Base-by-base conservation (phyloP, 371 early-diverging fungal species). In the Zancudomyces culisetae region DNA sequence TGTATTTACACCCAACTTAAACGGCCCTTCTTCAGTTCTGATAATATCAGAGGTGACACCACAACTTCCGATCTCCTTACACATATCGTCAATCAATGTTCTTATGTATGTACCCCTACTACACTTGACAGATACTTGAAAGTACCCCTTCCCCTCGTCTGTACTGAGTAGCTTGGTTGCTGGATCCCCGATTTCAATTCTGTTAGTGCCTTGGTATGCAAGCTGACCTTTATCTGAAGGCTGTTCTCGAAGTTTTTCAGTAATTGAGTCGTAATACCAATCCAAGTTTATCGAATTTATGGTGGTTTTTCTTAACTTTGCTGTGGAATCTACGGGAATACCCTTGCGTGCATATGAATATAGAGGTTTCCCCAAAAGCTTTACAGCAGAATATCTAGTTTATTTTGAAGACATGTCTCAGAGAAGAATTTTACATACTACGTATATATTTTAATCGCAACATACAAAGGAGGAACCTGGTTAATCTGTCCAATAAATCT, bases 21-120 rank as follows among this genome's bases (percentile, higher is more conserved):
- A 47, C 6, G 48, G 48, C 6, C 48, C 48, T 47, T 47, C 22
- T n/a, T 24, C 18, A 27, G 48, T 47, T 47, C 48, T 21, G 12
- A 24, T 20, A 26, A 47, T 4, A 47, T 28, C 28, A 6, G 22
- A 47, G 4, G 26, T 8, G 18, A 47, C 26, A 10, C 48, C 48
- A 27, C 27, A 27, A 8, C 26, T 20, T 12, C 48, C 48, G 18
- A 13, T 18, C 6, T 13, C 48, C 2, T 2, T 24, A 26, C 21
- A 47, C 3, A 47, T 47, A n/a, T 47, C 48, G 26, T 22, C 8
- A 2, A 26, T n/a, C 27, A 47, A n/a, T 18, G 24, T 8, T 27
- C 48, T 2, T 26, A 47, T 47, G 26, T 47, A 47, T 27, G 48
- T 47, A 3, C 48, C 48, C 26, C 12, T 24, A 2, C 26, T 8